Percentiles rank a stretch among this genome's conserved stretches.
Evolutionary conservation across 179 eudicot species (phyloP).

Genomic region (Spergularia azorica): DNA sequence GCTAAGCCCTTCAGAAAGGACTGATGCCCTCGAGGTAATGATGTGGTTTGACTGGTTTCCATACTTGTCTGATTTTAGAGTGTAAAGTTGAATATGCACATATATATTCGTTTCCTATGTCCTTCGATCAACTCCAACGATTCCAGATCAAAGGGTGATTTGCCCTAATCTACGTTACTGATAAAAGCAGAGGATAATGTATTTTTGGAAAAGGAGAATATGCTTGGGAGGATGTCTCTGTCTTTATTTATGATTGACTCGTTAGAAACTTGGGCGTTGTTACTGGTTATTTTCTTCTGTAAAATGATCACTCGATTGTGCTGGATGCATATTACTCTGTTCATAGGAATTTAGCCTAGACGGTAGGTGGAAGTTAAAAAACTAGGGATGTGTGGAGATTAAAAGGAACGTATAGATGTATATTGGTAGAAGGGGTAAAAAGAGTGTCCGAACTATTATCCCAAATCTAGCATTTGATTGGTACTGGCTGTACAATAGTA

Average conservation of each 20-base stretch:
- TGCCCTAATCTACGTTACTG: neutral
- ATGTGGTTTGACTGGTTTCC: slow-evolving; percentile 4
- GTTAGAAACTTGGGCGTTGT: neutral
- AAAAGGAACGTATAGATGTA: neutral
- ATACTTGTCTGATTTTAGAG: neutral
- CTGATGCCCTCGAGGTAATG: slow-evolving; percentile 90
- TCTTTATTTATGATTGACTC: neutral
- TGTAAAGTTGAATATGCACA: neutral
- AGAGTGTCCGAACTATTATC: neutral
- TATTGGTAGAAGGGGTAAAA: neutral
- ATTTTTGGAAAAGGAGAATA: neutral
- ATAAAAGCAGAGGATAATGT: neutral
- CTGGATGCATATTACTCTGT: neutral
- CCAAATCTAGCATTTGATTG: slow-evolving; percentile 2
- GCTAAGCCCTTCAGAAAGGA: slow-evolving; percentile 56
- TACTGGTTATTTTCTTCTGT: slow-evolving; percentile 1
- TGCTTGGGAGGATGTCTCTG: neutral
- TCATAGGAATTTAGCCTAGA: neutral
- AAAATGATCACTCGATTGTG: neutral
- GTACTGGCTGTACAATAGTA: neutral
- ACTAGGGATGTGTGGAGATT: neutral
- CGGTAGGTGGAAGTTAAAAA: neutral
- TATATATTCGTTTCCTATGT: neutral
- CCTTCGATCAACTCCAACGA: neutral
- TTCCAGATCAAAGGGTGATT: neutral